Percentiles rank a stretch among this genome's conserved stretches.
These are phyloP conservation scores for Coniochaeta sp. DNA, from an alignment of 2,329 filamentous ascomycete genomes.

Conservation along the genomic window DNA sequence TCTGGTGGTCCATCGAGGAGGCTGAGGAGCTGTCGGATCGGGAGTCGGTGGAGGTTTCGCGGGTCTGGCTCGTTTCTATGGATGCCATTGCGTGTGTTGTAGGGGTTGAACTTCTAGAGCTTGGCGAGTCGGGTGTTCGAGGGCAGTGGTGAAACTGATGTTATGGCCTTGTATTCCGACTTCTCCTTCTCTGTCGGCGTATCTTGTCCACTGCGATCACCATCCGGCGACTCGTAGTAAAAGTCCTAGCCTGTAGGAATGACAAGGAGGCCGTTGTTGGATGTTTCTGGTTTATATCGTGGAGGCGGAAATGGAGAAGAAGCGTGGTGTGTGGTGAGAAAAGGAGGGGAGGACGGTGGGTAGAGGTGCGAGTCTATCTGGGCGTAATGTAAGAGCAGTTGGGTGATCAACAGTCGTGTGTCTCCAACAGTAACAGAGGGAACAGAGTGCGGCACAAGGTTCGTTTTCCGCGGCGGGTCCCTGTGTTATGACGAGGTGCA, in stretches of 20 bases:
- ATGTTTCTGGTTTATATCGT: not conserved
- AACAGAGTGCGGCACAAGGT: not conserved
- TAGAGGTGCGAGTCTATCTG: not conserved
- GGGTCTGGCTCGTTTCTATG: slow-evolving; percentile 2
- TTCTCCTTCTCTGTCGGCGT: not conserved
- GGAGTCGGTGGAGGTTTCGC: slow-evolving; percentile 14
- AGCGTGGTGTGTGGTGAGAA: not conserved
- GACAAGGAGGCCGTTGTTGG: not conserved
- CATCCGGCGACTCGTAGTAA: not conserved
- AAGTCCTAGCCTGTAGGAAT: not conserved
- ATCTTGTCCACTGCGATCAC: not conserved
- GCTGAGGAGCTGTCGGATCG: slow-evolving; percentile 26
- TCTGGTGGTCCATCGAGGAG: slow-evolving; percentile 21
- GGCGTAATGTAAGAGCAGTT: not conserved
- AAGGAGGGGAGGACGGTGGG: not conserved
- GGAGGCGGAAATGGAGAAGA: not conserved
- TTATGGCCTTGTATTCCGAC: not conserved
- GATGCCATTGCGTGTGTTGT: not conserved
- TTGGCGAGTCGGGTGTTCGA: not conserved
- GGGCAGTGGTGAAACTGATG: not conserved
- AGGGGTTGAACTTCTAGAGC: not conserved
- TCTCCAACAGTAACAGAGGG: not conserved
- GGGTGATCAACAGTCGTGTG: not conserved
- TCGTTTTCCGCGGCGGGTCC: not conserved
- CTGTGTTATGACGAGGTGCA: not conserved